Evolutionary conservation across 1,284 basidiomycete genomes (phyloP).

Genomic region (Ustilago sp.): DNA sequence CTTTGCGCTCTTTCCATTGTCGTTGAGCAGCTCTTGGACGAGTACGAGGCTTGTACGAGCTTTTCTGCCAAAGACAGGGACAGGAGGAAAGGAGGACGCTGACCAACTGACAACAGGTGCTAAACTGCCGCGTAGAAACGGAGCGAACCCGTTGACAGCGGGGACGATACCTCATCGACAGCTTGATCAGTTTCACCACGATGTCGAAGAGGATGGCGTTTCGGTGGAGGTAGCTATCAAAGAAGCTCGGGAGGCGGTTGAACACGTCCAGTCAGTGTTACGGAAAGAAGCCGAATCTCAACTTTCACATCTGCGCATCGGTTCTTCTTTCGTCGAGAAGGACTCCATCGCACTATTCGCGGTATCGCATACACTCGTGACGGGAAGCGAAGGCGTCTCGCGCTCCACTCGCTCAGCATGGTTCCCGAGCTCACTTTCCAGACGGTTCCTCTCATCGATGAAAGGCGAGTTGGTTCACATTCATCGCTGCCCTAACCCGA

Average conservation of each 20-base stretch:
- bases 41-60: slow-evolving; percentile 9
- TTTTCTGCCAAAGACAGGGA: slow-evolving; percentile 6
- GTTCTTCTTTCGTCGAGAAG: slow-evolving; percentile 24
- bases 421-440: slow-evolving; percentile 29
- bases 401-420: slow-evolving; percentile 41
- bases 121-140: slow-evolving; percentile 18
- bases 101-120: slow-evolving; percentile 21
- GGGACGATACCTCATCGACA: slow-evolving; percentile 47
- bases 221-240: neutral
- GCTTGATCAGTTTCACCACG: slow-evolving; percentile 26
- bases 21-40: slow-evolving; percentile 30
- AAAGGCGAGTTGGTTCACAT: slow-evolving; percentile 51
- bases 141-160: slow-evolving; percentile 16
- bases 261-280: slow-evolving; percentile 3
- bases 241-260: slow-evolving; percentile 19
- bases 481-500: slow-evolving; percentile 16
- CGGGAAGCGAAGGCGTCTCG: slow-evolving; percentile 20
- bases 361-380: slow-evolving; percentile 41
- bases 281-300: slow-evolving; percentile 12
- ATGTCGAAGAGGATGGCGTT: neutral
- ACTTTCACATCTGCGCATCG: slow-evolving; percentile 36
- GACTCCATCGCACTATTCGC: slow-evolving; percentile 38
- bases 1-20: slow-evolving; percentile 35
- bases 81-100: neutral
- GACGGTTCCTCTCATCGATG: slow-evolving; percentile 33